phyloP scores from a whole-genome alignment of 192 early-diverging fungal species.

The Gonapodya prolifera region DNA sequence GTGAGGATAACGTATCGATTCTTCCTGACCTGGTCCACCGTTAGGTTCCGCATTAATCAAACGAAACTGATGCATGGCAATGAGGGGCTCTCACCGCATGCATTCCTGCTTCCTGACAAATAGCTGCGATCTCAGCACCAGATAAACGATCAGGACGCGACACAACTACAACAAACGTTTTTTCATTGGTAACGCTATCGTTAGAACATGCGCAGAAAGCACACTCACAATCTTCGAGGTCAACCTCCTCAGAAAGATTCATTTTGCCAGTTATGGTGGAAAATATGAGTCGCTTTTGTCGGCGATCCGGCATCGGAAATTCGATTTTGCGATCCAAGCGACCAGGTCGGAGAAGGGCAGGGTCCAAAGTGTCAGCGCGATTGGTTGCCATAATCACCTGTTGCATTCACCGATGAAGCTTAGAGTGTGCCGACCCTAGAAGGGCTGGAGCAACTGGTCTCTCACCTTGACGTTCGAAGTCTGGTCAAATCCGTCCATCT shows the following conservation, averaged over 20 bases:
- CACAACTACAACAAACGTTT: slow-evolving; percentile 45
- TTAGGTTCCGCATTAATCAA: not conserved
- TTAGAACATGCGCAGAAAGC: not conserved
- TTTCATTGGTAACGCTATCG: not conserved
- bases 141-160: slow-evolving; percentile 91
- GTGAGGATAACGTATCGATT: slow-evolving; percentile 91
- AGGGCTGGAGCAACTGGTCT: not conserved
- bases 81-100: slow-evolving; percentile 54
- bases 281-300: slow-evolving; percentile 96
- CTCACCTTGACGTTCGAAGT: slow-evolving; percentile 87
- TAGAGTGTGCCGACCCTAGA: slow-evolving; percentile 2
- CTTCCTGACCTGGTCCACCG: slow-evolving; percentile 36
- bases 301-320: slow-evolving; percentile 94
- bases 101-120: slow-evolving; percentile 97
- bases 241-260: slow-evolving; percentile 96
- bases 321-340: slow-evolving; percentile 98
- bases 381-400: slow-evolving; percentile 99
- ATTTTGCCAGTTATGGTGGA: slow-evolving; percentile 89
- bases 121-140: slow-evolving; percentile 95
- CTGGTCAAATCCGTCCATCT: slow-evolving; percentile 99
- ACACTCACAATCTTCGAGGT: slow-evolving; percentile 85
- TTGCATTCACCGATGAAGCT: not conserved
- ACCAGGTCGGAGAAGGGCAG: slow-evolving; percentile 90
- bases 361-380: slow-evolving; percentile 92
- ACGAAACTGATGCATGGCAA: not conserved